phyloP scores from a whole-genome alignment of 208 protist species.

The Crithidia acanthocephali region DNA sequence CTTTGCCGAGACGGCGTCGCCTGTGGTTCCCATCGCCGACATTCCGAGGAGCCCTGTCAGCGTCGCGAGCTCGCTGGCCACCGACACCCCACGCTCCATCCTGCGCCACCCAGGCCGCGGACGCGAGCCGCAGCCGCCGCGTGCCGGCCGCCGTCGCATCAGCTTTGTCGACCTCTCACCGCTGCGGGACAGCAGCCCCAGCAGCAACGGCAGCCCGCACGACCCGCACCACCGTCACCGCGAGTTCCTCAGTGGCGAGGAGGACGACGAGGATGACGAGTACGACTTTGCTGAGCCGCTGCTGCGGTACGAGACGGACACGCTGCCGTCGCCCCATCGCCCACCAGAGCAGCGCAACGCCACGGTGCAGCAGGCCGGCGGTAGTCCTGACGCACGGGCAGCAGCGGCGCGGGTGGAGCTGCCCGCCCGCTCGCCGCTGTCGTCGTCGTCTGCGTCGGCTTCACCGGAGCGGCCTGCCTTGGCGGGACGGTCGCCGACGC shows the following conservation, averaged over 20 bases:
- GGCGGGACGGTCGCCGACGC: conserved; percentile 7
- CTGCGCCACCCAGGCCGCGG: conserved; percentile 27
- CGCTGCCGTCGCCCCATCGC: neutral
- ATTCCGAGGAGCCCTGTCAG: conserved; percentile 29
- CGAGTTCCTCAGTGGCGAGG: neutral
- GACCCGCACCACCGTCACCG: neutral
- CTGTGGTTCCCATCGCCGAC: neutral
- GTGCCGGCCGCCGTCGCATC: conserved; percentile 28
- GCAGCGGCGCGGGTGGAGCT: neutral
- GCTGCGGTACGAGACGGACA: conserved; percentile 31
- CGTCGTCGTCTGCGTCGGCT: neutral
- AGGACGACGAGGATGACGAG: conserved; percentile 33
- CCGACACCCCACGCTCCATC: conserved; percentile 47
- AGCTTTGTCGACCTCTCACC: conserved; percentile 33
- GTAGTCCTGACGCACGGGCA: neutral
- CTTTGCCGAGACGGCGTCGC: neutral
- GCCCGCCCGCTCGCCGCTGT: neutral
- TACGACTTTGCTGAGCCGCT: conserved; percentile 41
- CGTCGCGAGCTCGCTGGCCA: conserved; percentile 25
- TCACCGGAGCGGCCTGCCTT: conserved; percentile 1
- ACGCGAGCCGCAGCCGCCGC: conserved; percentile 6
- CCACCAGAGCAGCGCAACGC: neutral
- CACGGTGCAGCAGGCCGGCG: neutral
- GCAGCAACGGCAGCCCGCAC: conserved; percentile 12
- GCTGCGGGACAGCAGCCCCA: conserved; percentile 10